Conservation (phyloP, 2,329 filamentous ascomycete genomes). For the Raffaelea deltoideospora region DNA sequence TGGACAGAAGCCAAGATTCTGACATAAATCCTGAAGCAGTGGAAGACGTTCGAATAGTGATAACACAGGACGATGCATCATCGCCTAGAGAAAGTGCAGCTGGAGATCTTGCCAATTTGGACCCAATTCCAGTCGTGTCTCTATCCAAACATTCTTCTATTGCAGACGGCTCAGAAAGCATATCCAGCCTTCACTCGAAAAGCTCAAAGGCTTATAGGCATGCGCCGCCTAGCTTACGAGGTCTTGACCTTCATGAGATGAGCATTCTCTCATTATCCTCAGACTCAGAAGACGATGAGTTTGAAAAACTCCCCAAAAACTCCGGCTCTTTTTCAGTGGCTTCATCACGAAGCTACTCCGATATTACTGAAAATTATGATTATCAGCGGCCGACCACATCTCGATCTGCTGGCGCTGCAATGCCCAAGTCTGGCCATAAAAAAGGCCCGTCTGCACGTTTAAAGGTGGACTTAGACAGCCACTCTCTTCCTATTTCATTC, state of each 20-base stretch:
- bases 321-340: constrained; percentile 15
- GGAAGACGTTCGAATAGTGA: too few species aligned
- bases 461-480: too few species aligned
- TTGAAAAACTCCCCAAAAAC: constrained; percentile 17
- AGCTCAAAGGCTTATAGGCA: constrained; percentile 37
- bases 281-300: constrained; percentile 34
- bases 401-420: too few species aligned
- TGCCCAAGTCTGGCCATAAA: too few species aligned
- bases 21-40: too few species aligned
- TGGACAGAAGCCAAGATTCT: too few species aligned
- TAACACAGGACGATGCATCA: too few species aligned
- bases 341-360: too few species aligned
- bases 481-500: too few species aligned
- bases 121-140: background rate
- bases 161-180: constrained; percentile 32
- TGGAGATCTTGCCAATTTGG: too few species aligned
- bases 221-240: constrained; percentile 30
- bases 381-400: background rate
- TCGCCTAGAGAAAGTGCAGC: too few species aligned
- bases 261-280: constrained; percentile 43
- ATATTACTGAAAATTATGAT: background rate
- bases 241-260: constrained; percentile 36
- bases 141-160: background rate
- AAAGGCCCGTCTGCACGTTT: too few species aligned
- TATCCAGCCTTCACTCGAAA: constrained; percentile 39